Evolutionary conservation across 257 asterid genomes (phyloP).

Genomic region (Penstemon newberryi): DNA sequence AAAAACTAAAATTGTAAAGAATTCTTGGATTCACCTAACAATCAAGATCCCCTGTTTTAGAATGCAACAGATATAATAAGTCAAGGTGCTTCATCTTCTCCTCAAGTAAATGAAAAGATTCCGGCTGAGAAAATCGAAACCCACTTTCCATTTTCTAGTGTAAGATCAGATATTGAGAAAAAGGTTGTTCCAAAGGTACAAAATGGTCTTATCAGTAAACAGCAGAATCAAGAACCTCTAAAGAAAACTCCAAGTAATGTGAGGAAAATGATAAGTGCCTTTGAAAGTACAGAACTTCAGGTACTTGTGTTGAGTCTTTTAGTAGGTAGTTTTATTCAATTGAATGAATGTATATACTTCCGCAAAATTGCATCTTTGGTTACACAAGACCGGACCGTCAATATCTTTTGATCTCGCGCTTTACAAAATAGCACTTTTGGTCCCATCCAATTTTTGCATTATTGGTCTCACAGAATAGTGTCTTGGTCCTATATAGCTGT

Average conservation of each 20-base stretch:
- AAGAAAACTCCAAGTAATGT: conserved; percentile 61
- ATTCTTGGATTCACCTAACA: conserved; percentile 44
- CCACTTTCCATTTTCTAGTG: conserved; percentile 18
- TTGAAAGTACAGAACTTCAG: conserved; percentile 61
- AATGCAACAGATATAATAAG: conserved; percentile 53
- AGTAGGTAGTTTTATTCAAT: neutral
- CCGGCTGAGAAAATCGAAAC: conserved; percentile 33
- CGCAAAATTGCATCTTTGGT: too few species aligned
- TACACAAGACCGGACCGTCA: too few species aligned
- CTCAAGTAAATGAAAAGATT: conserved; percentile 27
- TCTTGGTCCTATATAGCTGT: too few species aligned
- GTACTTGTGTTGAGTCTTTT: conserved; percentile 39
- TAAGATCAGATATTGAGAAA: conserved; percentile 32
- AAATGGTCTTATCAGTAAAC: conserved; percentile 31
- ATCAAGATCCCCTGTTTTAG: conserved; percentile 57
- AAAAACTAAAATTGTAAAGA: conserved; percentile 1
- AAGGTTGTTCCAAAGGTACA: conserved; percentile 27
- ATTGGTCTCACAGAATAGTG: too few species aligned
- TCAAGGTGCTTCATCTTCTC: conserved; percentile 41
- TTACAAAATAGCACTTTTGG: too few species aligned
- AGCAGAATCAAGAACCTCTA: conserved; percentile 34
- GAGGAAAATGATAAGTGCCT: conserved; percentile 78
- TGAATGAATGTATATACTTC: too few species aligned
- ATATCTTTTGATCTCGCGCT: too few species aligned
- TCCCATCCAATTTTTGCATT: too few species aligned